Base-by-base conservation (phyloP, 140 eudicot genomes). In the Flaveria floridana region DNA sequence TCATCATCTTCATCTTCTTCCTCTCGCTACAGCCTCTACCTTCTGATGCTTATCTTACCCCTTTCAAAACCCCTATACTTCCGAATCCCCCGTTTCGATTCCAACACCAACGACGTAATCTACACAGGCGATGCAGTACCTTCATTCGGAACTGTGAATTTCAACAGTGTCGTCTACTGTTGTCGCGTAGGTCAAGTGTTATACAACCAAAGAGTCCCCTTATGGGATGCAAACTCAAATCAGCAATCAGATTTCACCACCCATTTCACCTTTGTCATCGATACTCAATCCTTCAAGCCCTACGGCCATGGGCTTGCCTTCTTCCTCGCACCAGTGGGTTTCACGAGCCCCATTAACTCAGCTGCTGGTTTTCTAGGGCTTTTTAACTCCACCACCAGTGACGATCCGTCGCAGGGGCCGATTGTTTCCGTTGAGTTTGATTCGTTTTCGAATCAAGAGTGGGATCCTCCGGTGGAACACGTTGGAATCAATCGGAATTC, bases 281-380 rank as follows among this genome's bases (percentile, higher is more conserved):
- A 84, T 70, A 80, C 85, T 6, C 44, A 6, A 41, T 44, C 46
- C 7, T 34, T 44, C 4, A 3, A 46, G 2, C 7, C 7, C 0
- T 78, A 82, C 23, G 95, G 89, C 41, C 85, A 87, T 63, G 95
- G 96, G 11, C 64, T 87, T 19, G 84, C 84, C 7, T 90, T 90
- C 79, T 90, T 90, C 71, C 77, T 90, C 37, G 91, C 91, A 53
- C 95, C 91, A 2, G 83, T 57, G 19, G 84, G 76, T 11, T 87
- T 74, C 55, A 85, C 72, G 25, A 82, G 67, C 34, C 96, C 95
- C 4, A 76, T 68, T 2, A 82, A 86, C 68, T 84, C 94, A 10
- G 85, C 65, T 0, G 86, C 82, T n/a, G 94, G 94, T 16, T 85
- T 75, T 74, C 63, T 88, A 23, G 94, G 90, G 41, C 85, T 85